Conservation (phyloP, 306 rosid species). For the Cucumis hystrix region DNA sequence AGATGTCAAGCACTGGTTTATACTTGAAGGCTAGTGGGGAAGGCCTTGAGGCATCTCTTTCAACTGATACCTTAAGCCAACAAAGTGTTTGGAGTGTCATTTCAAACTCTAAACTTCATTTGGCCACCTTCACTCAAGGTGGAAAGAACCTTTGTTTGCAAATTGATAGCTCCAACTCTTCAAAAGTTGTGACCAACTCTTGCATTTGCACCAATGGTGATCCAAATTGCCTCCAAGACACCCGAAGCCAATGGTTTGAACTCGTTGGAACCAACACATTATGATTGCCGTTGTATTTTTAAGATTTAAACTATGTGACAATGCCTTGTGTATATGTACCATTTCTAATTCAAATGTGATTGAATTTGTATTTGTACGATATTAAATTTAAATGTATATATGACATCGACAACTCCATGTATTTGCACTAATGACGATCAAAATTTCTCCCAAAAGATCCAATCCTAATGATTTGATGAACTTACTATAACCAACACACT, state of each 20-base stretch:
- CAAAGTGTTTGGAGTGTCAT: slow-evolving; percentile 22
- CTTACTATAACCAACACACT: too few species aligned
- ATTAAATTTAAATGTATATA: not conserved
- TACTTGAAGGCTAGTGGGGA: slow-evolving; percentile 23
- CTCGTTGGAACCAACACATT: slow-evolving; percentile 10
- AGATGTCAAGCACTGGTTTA: not conserved
- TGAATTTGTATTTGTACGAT: not conserved
- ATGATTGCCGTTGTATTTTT: not conserved
- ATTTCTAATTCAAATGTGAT: not conserved
- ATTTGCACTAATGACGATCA: not conserved
- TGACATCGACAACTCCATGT: not conserved
- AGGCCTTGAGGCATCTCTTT: slow-evolving; percentile 16
- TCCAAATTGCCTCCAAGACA: slow-evolving; percentile 19
- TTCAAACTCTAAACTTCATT: slow-evolving; percentile 24
- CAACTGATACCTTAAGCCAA: slow-evolving; percentile 11
- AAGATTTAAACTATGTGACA: not conserved
- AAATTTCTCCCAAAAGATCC: too few species aligned
- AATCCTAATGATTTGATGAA: too few species aligned
- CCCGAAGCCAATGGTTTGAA: slow-evolving; percentile 35
- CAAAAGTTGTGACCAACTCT: slow-evolving; percentile 17
- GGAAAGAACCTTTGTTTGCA: slow-evolving; percentile 16
- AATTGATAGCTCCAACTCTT: slow-evolving; percentile 8
- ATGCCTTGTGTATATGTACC: not conserved
- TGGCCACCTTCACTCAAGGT: slow-evolving; percentile 9
- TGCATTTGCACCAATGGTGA: slow-evolving; percentile 19